These are phyloP conservation scores for Macrocystidia cucumis DNA, from an alignment of 1,284 basidiomycete genomes.

Conservation along the genomic window DNA sequence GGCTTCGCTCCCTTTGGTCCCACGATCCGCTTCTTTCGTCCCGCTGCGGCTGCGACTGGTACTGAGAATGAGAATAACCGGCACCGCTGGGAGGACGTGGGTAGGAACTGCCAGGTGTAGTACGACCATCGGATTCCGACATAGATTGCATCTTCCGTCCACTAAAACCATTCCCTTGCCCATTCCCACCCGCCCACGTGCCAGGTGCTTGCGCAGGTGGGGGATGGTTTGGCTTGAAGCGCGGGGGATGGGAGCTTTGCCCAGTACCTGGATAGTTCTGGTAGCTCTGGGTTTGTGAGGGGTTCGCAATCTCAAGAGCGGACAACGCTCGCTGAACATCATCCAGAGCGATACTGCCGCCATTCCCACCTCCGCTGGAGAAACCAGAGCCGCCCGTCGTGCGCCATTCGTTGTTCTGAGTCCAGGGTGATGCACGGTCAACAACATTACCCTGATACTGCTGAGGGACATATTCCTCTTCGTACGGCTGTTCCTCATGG, in stretches of 20 bases:
- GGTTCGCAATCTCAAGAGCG: conserved; percentile 48
- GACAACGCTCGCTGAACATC: conserved; percentile 71
- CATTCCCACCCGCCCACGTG: conserved; percentile 26
- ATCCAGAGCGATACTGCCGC: conserved; percentile 42
- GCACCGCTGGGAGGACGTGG: too few relatives aligned
- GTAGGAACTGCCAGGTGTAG: conserved; percentile 31
- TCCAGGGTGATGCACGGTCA: conserved; percentile 63
- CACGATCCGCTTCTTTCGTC: conserved; percentile 37
- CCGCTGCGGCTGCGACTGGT: conserved; percentile 17
- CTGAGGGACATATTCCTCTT: conserved; percentile 42
- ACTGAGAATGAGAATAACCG: conserved; percentile 17
- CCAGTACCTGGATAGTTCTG: conserved; percentile 30
- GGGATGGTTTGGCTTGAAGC: conserved; percentile 53
- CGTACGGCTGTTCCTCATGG: conserved; percentile 38
- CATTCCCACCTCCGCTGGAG: conserved; percentile 15
- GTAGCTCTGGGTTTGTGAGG: conserved; percentile 12
- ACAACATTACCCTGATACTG: conserved; percentile 43
- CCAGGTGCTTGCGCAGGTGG: conserved; percentile 35
- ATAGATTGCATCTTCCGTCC: conserved; percentile 41
- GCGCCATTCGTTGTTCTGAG: conserved; percentile 56
- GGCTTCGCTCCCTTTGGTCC: conserved; percentile 55
- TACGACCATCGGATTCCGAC: conserved; percentile 58
- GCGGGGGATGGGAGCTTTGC: conserved; percentile 54
- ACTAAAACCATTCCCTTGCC: conserved; percentile 25
- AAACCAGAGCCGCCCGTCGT: conserved; percentile 27